phyloP scores from a whole-genome alignment of 1,284 basidiomycete species.

The Leccinum pachyderme region DNA sequence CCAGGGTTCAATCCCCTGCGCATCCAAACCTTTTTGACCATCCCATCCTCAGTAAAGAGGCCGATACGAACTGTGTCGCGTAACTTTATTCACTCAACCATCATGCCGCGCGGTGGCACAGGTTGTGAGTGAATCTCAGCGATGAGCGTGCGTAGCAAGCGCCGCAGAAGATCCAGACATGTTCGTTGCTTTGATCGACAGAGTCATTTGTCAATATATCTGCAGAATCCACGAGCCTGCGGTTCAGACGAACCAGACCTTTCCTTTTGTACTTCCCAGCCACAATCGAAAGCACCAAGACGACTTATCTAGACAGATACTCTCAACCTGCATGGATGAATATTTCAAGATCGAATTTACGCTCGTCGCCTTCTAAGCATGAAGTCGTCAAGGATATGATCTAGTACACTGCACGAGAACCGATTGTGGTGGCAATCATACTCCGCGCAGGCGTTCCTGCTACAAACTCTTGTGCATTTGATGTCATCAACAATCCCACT shows the following conservation, averaged over 20 bases:
- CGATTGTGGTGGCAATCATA: constrained; percentile 14
- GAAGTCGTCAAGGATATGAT: background rate
- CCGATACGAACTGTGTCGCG: too few relatives aligned
- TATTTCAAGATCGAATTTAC: background rate
- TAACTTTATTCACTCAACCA: too few relatives aligned
- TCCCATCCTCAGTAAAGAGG: too few relatives aligned
- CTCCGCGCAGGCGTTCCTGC: constrained; percentile 34
- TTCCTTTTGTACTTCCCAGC: background rate
- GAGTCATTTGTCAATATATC: background rate
- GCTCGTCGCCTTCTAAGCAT: background rate
- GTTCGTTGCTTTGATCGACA: background rate
- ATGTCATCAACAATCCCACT: constrained; percentile 71
- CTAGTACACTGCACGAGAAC: constrained; percentile 28
- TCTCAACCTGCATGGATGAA: background rate
- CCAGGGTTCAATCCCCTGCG: constrained; percentile 1
- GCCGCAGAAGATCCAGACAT: background rate
- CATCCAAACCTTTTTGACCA: background rate
- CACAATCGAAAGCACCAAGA: background rate
- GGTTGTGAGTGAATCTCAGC: too few relatives aligned
- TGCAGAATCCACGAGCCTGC: background rate
- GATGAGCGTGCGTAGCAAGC: background rate
- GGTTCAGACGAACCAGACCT: background rate
- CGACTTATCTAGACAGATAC: background rate
- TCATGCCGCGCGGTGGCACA: background rate
- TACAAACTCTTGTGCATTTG: constrained; percentile 54